These are phyloP conservation scores for Panicum virgatum DNA, from an alignment of 202 grass and related monocot species.

Conservation along the genomic window DNA sequence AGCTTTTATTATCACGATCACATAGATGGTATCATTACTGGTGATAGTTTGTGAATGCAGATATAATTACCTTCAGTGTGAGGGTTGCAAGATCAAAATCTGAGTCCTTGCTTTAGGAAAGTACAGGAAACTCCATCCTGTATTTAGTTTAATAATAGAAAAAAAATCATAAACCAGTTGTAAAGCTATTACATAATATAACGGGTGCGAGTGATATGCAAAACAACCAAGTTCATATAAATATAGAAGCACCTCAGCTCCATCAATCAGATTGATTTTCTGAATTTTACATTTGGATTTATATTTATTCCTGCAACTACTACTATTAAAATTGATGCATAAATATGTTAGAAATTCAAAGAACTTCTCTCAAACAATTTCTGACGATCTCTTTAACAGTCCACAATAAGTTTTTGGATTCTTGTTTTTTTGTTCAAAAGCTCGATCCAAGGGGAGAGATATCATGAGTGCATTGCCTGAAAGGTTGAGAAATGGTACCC, in stretches of 20 bases:
- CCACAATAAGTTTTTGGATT: background rate
- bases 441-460: too few relatives aligned
- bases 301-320: background rate
- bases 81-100: background rate
- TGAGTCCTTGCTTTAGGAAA: slow-evolving; percentile 7
- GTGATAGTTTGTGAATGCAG: slow-evolving; percentile 1
- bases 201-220: background rate
- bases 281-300: background rate
- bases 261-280: background rate
- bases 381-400: background rate
- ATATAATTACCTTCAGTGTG: background rate
- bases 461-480: too few relatives aligned
- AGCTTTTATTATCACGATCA: background rate
- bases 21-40: background rate
- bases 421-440: background rate
- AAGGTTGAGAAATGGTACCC: too few relatives aligned
- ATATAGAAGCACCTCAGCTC: background rate
- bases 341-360: background rate
- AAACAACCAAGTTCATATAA: background rate
- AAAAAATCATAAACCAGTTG: background rate
- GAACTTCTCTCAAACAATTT: background rate
- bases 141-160: background rate
- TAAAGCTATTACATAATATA: background rate
- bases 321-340: background rate
- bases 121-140: background rate